phyloP scores from a whole-genome alignment of 495 filamentous ascomycete species.

The Penicillium pancosmium region DNA sequence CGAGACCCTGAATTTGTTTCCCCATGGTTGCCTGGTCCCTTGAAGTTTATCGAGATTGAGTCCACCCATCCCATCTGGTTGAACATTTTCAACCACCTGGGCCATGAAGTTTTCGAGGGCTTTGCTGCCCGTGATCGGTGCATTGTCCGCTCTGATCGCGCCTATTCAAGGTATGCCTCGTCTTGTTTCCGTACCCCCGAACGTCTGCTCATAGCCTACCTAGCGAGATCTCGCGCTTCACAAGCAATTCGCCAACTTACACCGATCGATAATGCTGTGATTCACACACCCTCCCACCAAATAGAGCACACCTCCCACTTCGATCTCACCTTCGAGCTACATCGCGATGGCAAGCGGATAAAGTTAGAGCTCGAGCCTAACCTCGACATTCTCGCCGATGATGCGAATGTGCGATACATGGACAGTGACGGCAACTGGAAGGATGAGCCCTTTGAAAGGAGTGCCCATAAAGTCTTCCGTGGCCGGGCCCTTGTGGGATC shows the following conservation, averaged over 20 bases:
- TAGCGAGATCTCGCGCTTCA: conserved; percentile 73
- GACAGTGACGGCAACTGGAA: conserved; percentile 66
- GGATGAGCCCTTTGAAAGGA: conserved; percentile 66
- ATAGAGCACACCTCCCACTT: conserved; percentile 80
- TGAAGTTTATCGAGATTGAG: not conserved
- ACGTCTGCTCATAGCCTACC: conserved; percentile 11
- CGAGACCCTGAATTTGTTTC: conserved; percentile 10
- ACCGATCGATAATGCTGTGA: conserved; percentile 70
- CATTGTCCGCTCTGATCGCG: conserved; percentile 22
- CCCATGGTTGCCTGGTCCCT: conserved; percentile 5
- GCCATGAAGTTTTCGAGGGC: conserved; percentile 28
- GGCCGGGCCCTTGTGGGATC: conserved; percentile 74
- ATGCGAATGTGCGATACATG: conserved; percentile 73
- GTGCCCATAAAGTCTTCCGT: conserved; percentile 79
- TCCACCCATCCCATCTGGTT: not conserved
- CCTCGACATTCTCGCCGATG: conserved; percentile 80
- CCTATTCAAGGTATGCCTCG: conserved; percentile 21
- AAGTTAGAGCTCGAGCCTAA: conserved; percentile 88
- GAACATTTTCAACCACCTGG: not conserved
- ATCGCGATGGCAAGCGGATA: conserved; percentile 66
- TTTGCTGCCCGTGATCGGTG: conserved; percentile 23
- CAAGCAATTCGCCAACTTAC: conserved; percentile 76
- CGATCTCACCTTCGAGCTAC: conserved; percentile 77
- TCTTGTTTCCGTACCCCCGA: not conserved
- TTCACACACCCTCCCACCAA: conserved; percentile 77